Conservation (phyloP, 2,329 filamentous ascomycete species). For the Amesomyces nigricolor region DNA sequence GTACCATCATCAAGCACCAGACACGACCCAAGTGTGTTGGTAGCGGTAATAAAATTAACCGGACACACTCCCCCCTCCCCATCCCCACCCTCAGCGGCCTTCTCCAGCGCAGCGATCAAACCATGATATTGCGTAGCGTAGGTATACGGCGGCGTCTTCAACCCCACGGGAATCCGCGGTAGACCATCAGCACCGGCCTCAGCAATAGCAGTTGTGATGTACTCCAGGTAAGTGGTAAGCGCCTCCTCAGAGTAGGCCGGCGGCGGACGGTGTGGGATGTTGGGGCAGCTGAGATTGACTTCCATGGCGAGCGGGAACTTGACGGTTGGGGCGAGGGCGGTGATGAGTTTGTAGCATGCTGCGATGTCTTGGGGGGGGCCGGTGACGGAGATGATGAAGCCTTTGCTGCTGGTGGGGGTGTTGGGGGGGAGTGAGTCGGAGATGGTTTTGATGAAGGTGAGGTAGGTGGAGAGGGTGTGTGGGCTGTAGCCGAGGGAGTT, state of each 20-base stretch:
- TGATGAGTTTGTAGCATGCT: constrained; percentile 49
- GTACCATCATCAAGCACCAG: constrained; percentile 43
- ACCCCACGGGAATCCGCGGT: constrained; percentile 43
- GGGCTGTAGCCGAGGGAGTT: constrained; percentile 75
- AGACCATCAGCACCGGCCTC: neutral
- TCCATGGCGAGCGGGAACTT: constrained; percentile 59
- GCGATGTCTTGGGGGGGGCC: constrained; percentile 54
- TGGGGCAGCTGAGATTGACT: constrained; percentile 73
- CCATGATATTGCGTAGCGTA: constrained; percentile 58
- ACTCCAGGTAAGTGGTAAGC: constrained; percentile 50
- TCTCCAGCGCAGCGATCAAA: constrained; percentile 47
- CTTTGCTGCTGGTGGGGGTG: constrained; percentile 38
- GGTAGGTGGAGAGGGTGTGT: constrained; percentile 51
- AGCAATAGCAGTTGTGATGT: no score
- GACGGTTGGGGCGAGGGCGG: constrained; percentile 33
- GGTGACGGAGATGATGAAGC: constrained; percentile 66
- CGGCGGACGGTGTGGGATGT: constrained; percentile 62
- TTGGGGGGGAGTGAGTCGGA: constrained; percentile 22
- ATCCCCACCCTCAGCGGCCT: constrained; percentile 22
- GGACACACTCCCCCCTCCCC: constrained; percentile 33
- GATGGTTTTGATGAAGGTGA: constrained; percentile 50
- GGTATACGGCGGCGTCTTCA: constrained; percentile 75
- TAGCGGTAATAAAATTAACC: constrained; percentile 65
- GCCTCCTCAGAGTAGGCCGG: constrained; percentile 58
- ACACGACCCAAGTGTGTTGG: constrained; percentile 66